Percentiles rank a stretch among this genome's conserved stretches.
These are phyloP conservation scores for Schrenkiella parvula DNA, from an alignment of 345 rosid genomes.

Conservation along the genomic window DNA sequence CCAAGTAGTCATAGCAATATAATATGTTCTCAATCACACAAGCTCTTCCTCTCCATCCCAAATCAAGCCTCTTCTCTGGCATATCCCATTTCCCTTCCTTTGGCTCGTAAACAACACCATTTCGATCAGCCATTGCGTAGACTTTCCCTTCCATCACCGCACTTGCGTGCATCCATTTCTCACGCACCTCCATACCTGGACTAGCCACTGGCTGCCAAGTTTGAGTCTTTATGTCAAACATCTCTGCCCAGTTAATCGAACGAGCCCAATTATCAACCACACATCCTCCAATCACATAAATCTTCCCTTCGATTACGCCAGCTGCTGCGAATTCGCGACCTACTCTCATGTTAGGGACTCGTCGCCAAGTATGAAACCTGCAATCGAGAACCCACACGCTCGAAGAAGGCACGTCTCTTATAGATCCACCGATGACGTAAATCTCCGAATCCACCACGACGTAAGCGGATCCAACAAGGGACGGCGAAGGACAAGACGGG, in stretches of 20 bases:
- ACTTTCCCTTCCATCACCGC: slow-evolving; percentile 60
- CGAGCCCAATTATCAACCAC: slow-evolving; percentile 39
- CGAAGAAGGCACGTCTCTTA: slow-evolving; percentile 59
- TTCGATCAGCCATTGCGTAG: slow-evolving; percentile 84
- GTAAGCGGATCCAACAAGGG: slow-evolving; percentile 58
- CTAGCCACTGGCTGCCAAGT: slow-evolving; percentile 63
- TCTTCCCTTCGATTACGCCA: slow-evolving; percentile 49
- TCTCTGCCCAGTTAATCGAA: slow-evolving; percentile 80
- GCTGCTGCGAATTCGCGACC: slow-evolving; percentile 85
- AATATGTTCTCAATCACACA: slow-evolving; percentile 64
- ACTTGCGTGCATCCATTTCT: slow-evolving; percentile 95
- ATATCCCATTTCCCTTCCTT: slow-evolving; percentile 45
- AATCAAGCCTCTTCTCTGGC: slow-evolving; percentile 56
- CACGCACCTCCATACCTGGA: slow-evolving; percentile 44
- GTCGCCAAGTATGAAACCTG: slow-evolving; percentile 56
- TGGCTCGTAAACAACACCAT: slow-evolving; percentile 68
- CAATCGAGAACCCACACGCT: slow-evolving; percentile 78
- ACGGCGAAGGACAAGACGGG: slow-evolving; percentile 50
- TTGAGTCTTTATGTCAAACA: slow-evolving; percentile 44
- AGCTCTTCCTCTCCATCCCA: slow-evolving; percentile 88
- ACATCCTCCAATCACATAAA: slow-evolving; percentile 86
- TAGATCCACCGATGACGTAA: slow-evolving; percentile 73
- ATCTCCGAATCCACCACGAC: slow-evolving; percentile 51
- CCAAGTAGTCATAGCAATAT: slow-evolving; percentile 82
- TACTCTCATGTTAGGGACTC: slow-evolving; percentile 50